A percentile compares a stretch with the other conserved stretches of the same genome.
phyloP scores from a whole-genome alignment of 2,329 filamentous ascomycete species.

The Sclerotinia borealis region DNA sequence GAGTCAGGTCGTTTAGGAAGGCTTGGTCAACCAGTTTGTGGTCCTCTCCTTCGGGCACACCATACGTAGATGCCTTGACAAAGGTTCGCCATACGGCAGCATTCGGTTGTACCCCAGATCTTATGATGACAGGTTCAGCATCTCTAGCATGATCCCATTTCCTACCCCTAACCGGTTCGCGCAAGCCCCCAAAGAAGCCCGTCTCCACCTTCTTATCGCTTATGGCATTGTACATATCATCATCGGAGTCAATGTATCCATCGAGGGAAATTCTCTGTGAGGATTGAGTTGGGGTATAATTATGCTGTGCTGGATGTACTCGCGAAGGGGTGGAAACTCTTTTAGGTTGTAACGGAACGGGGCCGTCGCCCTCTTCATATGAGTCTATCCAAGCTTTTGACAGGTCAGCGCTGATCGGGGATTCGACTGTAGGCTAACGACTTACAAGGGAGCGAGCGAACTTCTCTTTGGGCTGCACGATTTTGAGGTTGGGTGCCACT shows the following conservation, averaged over 20 bases:
- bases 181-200: slow-evolving; percentile 30
- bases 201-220: slow-evolving; percentile 26
- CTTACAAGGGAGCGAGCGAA: slow-evolving; percentile 31
- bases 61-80: slow-evolving; percentile 31
- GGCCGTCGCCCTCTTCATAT: slow-evolving; percentile 27
- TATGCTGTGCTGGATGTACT: slow-evolving; percentile 29
- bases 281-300: slow-evolving; percentile 20
- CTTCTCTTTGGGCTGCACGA: slow-evolving; percentile 22
- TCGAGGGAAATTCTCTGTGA: slow-evolving; percentile 28
- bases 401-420: slow-evolving; percentile 13
- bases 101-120: slow-evolving; percentile 19
- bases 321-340: slow-evolving; percentile 24
- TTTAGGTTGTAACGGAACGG: slow-evolving; percentile 16
- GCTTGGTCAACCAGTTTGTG: slow-evolving; percentile 25
- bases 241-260: slow-evolving; percentile 30
- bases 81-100: slow-evolving; percentile 29
- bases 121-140: slow-evolving; percentile 32
- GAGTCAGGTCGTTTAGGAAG: slow-evolving; percentile 29
- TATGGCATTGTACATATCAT: slow-evolving; percentile 19
- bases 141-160: slow-evolving; percentile 34
- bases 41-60: slow-evolving; percentile 25
- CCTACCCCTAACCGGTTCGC: slow-evolving; percentile 30
- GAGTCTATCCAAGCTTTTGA: slow-evolving; percentile 32
- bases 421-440: not conserved
- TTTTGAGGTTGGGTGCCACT: slow-evolving; percentile 24